Conservation (phyloP, 1,284 basidiomycete genomes). For the Marasmius sp. region DNA sequence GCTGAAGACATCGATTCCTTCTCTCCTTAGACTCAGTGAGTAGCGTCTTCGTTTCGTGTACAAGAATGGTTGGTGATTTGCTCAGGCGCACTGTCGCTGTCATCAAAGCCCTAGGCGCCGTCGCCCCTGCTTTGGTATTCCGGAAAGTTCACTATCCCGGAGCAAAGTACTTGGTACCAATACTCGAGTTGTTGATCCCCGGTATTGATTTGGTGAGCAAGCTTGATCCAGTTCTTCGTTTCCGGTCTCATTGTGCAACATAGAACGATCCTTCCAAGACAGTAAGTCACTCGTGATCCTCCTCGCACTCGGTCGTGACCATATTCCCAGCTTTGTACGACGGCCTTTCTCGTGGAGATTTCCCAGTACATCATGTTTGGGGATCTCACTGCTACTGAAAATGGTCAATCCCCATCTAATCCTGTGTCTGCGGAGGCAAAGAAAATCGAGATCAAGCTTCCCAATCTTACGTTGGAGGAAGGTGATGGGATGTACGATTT, state of each 20-base stretch:
- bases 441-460: neutral
- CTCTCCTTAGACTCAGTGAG: conserved; percentile 65
- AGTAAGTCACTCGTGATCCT: conserved; percentile 36
- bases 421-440: conserved; percentile 25
- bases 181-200: conserved; percentile 86
- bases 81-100: conserved; percentile 63
- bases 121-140: conserved; percentile 78
- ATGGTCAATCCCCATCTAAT: conserved; percentile 26
- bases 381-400: conserved; percentile 56
- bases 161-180: conserved; percentile 80
- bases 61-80: neutral
- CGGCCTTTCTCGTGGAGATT: conserved; percentile 76
- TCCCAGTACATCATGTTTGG: conserved; percentile 83
- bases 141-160: conserved; percentile 77
- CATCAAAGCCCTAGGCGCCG: conserved; percentile 82
- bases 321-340: conserved; percentile 59
- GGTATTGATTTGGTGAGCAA: conserved; percentile 71
- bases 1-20: conserved; percentile 1
- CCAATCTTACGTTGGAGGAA: conserved; percentile 33
- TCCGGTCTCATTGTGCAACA: conserved; percentile 4
- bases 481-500: conserved; percentile 31
- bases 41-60: neutral
- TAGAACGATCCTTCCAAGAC: conserved; percentile 92
- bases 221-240: neutral
- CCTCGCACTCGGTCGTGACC: conserved; percentile 4